Conservation (phyloP, 2,329 filamentous ascomycete species). For the Dactylella cylindrospora region DNA sequence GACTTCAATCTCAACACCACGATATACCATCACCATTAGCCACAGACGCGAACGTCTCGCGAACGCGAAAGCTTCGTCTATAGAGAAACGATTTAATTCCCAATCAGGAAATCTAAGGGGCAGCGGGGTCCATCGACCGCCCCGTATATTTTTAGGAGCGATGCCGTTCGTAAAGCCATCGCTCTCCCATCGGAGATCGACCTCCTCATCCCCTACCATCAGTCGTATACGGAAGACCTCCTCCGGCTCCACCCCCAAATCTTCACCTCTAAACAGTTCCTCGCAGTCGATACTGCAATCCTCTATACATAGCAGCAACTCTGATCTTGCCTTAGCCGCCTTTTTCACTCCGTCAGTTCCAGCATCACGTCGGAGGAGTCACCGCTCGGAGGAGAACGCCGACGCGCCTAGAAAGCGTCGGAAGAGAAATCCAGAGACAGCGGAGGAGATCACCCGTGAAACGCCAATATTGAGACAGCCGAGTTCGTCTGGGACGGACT, state of each 20-base stretch:
- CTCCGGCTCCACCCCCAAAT: neutral
- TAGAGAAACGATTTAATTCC: slow-evolving; percentile 8
- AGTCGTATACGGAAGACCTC: slow-evolving; percentile 21
- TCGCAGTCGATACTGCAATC: slow-evolving; percentile 23
- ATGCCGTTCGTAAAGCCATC: slow-evolving; percentile 41
- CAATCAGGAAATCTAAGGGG: slow-evolving; percentile 35
- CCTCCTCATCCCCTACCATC: slow-evolving; percentile 14
- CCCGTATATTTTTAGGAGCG: neutral
- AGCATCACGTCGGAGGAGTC: slow-evolving; percentile 20
- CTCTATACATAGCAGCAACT: neutral
- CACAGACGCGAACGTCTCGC: slow-evolving; percentile 34
- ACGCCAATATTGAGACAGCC: slow-evolving; percentile 26
- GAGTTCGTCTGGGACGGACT: slow-evolving; percentile 11
- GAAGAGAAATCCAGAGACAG: slow-evolving; percentile 13
- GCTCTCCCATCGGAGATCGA: slow-evolving; percentile 40
- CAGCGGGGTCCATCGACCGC: slow-evolving; percentile 1
- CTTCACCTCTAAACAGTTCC: slow-evolving; percentile 12
- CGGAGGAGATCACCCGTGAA: slow-evolving; percentile 31
- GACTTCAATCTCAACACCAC: slow-evolving; percentile 30
- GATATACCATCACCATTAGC: slow-evolving; percentile 26
- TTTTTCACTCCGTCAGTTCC: slow-evolving; percentile 7
- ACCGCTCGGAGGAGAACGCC: slow-evolving; percentile 10
- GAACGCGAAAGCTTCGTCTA: slow-evolving; percentile 36
- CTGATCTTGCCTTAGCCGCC: slow-evolving; percentile 20
- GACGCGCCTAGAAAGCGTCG: slow-evolving; percentile 34